A percentile compares a stretch with the other conserved stretches of the same genome.
Conservation (phyloP, 1,284 basidiomycete genomes). For the Chiua sp. region DNA sequence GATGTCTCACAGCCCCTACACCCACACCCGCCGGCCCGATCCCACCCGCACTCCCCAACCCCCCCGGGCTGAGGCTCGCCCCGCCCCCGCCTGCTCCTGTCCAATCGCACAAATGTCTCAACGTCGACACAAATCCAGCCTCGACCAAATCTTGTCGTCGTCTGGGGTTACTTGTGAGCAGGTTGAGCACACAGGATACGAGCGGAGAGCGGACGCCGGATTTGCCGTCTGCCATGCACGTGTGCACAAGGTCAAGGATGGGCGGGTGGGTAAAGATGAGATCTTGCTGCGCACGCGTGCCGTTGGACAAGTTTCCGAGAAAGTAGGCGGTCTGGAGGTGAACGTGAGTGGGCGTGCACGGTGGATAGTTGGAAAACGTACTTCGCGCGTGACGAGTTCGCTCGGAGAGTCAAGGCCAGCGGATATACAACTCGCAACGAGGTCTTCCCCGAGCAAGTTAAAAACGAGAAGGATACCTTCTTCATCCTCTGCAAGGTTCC, state of each 20-base stretch:
- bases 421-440: conserved; percentile 51
- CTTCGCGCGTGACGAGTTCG: conserved; percentile 60
- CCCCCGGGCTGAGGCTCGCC: conserved; percentile 39
- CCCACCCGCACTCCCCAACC: conserved; percentile 29
- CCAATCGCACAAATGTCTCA: conserved; percentile 59
- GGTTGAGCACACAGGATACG: conserved; percentile 59
- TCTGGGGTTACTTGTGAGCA: conserved; percentile 45
- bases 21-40: conserved; percentile 20
- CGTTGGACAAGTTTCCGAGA: conserved; percentile 71
- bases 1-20: conserved; percentile 20
- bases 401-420: conserved; percentile 51
- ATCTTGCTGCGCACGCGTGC: conserved; percentile 49
- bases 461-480: conserved; percentile 66
- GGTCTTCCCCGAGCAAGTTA: conserved; percentile 51
- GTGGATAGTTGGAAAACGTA: conserved; percentile 23
- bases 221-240: conserved; percentile 59
- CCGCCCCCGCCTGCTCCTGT: conserved; percentile 30
- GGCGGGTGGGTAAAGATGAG: conserved; percentile 53
- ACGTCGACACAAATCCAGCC: conserved; percentile 48
- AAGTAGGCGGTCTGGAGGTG: conserved; percentile 55
- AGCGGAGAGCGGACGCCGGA: conserved; percentile 65
- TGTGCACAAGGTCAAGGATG: conserved; percentile 58
- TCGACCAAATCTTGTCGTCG: conserved; percentile 46
- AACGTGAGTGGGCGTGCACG: not conserved
- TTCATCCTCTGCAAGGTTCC: conserved; percentile 67